These are phyloP conservation scores for Komagataella ulmi DNA, from an alignment of 805 yeast species.

Conservation along the genomic window DNA sequence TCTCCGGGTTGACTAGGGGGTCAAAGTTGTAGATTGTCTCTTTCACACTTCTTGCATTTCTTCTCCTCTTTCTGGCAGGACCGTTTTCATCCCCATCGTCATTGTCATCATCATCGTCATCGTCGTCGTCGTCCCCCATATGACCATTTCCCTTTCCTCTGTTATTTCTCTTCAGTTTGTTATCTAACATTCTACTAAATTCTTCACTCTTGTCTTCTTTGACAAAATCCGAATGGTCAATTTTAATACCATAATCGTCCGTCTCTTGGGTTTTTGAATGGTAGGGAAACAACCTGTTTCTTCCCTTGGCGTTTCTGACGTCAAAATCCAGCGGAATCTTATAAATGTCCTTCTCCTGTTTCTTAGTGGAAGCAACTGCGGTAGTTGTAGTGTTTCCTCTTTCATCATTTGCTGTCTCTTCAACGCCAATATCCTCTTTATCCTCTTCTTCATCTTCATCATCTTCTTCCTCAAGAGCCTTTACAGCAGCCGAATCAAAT, in stretches of 20 bases:
- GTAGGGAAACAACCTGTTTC: conserved; percentile 66
- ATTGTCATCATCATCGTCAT: conserved; percentile 10
- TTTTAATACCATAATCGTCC: conserved; percentile 83
- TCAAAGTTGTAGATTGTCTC: conserved; percentile 23
- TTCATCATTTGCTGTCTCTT: conserved; percentile 9
- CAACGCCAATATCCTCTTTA: conserved; percentile 9
- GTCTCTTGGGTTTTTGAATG: conserved; percentile 40
- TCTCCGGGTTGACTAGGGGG: conserved; percentile 37
- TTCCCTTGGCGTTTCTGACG: conserved; percentile 34
- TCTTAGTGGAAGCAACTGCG: conserved; percentile 2
- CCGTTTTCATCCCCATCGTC: conserved; percentile 17
- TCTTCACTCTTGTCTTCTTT: conserved; percentile 33
- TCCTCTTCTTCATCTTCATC: conserved; percentile 12
- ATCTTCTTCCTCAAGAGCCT: conserved; percentile 19
- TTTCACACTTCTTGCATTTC: conserved; percentile 9
- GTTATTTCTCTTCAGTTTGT: conserved; percentile 1
- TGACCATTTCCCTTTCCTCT: conserved; percentile 10
- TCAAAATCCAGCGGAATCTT: conserved; percentile 41
- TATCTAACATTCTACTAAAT: conserved; percentile 10
- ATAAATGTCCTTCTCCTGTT: conserved; percentile 21
- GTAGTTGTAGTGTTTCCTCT: conserved; percentile 6
- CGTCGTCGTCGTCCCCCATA: conserved; percentile 9
- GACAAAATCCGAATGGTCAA: conserved; percentile 51
- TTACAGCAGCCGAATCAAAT: conserved; percentile 10
- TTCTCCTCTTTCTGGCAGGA: conserved; percentile 9